phyloP scores from a whole-genome alignment of 1,284 basidiomycete species.

The Stereum hirsutum region DNA sequence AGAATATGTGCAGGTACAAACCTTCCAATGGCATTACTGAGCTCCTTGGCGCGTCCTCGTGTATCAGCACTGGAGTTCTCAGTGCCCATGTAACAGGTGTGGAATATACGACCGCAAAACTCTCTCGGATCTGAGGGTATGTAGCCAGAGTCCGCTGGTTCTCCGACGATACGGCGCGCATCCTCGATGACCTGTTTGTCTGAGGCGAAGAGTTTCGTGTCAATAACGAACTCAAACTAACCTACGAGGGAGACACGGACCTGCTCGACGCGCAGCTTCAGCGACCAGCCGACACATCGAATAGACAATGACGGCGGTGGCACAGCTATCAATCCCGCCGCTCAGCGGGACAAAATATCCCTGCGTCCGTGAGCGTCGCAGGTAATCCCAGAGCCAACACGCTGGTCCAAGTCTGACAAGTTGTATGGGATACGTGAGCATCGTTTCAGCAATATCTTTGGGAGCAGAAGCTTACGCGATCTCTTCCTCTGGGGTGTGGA shows the following conservation, averaged over 20 bases:
- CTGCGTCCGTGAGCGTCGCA: conserved; percentile 87
- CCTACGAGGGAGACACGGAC: conserved; percentile 33
- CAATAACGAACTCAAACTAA: not conserved
- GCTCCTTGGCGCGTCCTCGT: conserved; percentile 74
- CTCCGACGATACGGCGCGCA: conserved; percentile 83
- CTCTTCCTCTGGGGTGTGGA: conserved; percentile 91
- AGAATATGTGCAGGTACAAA: conserved; percentile 20
- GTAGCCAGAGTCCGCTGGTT: conserved; percentile 74
- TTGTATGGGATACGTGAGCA: not conserved
- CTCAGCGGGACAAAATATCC: conserved; percentile 96
- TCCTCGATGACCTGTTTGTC: conserved; percentile 88
- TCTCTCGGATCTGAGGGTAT: conserved; percentile 82
- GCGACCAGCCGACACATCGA: conserved; percentile 93
- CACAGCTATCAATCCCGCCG: conserved; percentile 97
- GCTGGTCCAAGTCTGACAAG: conserved; percentile 80
- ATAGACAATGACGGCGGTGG: conserved; percentile 90
- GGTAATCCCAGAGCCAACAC: conserved; percentile 99
- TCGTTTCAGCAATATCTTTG: too few species aligned
- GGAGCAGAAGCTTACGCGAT: conserved; percentile 68
- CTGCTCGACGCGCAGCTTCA: conserved; percentile 63
- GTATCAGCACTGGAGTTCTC: conserved; percentile 92
- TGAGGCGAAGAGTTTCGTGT: conserved; percentile 16
- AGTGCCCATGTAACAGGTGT: conserved; percentile 99
- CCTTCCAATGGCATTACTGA: conserved; percentile 87
- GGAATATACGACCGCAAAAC: conserved; percentile 83